Evolutionary conservation across 1,284 basidiomycete species (phyloP).

Genomic region (Papiliotrema nemorosa): DNA sequence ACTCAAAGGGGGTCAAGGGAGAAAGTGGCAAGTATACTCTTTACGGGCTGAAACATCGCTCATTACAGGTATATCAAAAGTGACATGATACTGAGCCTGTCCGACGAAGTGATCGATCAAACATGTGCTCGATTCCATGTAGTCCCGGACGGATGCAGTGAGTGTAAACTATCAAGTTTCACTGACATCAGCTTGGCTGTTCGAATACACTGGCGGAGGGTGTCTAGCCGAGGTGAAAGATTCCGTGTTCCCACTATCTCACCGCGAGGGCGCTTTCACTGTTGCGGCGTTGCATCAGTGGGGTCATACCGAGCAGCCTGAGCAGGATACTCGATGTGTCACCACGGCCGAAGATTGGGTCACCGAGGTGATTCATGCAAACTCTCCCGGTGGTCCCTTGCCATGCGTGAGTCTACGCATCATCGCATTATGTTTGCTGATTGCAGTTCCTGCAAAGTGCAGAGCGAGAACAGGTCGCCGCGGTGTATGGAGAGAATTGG

Average conservation of each 20-base stretch:
- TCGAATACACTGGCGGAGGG: slow-evolving; percentile 74
- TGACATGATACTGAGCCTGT: slow-evolving; percentile 68
- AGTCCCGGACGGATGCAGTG: slow-evolving; percentile 81
- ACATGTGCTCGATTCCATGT: slow-evolving; percentile 75
- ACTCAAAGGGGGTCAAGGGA: slow-evolving; percentile 73
- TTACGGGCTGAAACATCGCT: background rate
- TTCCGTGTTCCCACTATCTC: slow-evolving; percentile 66
- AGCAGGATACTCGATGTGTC: slow-evolving; percentile 73
- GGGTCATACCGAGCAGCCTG: slow-evolving; percentile 60
- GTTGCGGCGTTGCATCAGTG: slow-evolving; percentile 88
- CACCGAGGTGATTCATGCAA: slow-evolving; percentile 61
- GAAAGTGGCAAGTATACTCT: slow-evolving; percentile 61
- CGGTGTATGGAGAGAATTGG: slow-evolving; percentile 70
- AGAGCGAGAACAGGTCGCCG: slow-evolving; percentile 36
- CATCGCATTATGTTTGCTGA: background rate
- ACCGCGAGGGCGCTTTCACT: slow-evolving; percentile 75
- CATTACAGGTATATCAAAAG: slow-evolving; percentile 65
- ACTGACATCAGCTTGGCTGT: slow-evolving; percentile 68
- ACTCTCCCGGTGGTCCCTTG: slow-evolving; percentile 70
- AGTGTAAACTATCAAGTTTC: slow-evolving; percentile 42
- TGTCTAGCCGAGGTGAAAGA: slow-evolving; percentile 70
- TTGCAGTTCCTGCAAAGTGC: slow-evolving; percentile 62
- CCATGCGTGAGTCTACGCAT: slow-evolving; percentile 62
- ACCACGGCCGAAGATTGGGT: slow-evolving; percentile 84
- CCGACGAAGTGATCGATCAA: slow-evolving; percentile 77